phyloP scores from a whole-genome alignment of 192 early-diverging fungal genomes.

The Podila horticola region DNA sequence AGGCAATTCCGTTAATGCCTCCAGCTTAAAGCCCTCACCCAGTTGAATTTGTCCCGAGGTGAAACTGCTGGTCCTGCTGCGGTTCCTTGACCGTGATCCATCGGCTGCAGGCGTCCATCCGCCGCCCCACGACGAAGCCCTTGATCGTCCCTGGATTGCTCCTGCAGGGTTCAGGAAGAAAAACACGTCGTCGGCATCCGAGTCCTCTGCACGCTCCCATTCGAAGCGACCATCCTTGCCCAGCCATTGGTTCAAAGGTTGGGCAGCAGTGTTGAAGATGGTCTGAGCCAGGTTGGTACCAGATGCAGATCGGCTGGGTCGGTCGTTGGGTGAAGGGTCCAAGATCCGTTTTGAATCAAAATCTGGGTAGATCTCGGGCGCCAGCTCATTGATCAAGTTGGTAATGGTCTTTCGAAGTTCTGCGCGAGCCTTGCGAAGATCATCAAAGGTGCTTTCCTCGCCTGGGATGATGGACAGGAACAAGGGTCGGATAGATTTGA shows the following conservation, averaged over 20 bases:
- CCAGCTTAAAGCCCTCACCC: conserved; percentile 53
- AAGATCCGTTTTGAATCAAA: conserved; percentile 62
- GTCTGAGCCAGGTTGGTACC: conserved; percentile 7
- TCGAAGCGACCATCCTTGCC: conserved; percentile 59
- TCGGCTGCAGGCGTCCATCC: conserved; percentile 41
- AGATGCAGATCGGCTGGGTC: conserved; percentile 23
- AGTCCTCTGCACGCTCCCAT: conserved; percentile 57
- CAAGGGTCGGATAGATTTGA: conserved; percentile 84
- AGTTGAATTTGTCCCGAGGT: conserved; percentile 22
- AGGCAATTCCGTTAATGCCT: conserved; percentile 53
- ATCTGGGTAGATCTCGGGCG: conserved; percentile 79
- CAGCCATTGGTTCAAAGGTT: conserved; percentile 56
- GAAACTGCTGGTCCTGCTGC: conserved; percentile 55
- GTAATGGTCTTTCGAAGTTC: conserved; percentile 80
- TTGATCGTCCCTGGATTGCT: conserved; percentile 32
- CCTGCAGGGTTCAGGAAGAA: conserved; percentile 59
- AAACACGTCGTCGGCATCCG: conserved; percentile 58
- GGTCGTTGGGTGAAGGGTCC: conserved; percentile 23
- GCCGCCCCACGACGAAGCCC: conserved; percentile 44
- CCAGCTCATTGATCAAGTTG: conserved; percentile 83
- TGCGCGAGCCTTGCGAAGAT: conserved; percentile 72
- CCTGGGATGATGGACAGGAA: conserved; percentile 73
- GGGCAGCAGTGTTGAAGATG: conserved; percentile 9
- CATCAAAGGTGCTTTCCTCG: conserved; percentile 59
- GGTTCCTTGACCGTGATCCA: conserved; percentile 37